These are phyloP conservation scores for Tolypocladium ovalisporum DNA, from an alignment of 2,329 filamentous ascomycete species.

Conservation along the genomic window DNA sequence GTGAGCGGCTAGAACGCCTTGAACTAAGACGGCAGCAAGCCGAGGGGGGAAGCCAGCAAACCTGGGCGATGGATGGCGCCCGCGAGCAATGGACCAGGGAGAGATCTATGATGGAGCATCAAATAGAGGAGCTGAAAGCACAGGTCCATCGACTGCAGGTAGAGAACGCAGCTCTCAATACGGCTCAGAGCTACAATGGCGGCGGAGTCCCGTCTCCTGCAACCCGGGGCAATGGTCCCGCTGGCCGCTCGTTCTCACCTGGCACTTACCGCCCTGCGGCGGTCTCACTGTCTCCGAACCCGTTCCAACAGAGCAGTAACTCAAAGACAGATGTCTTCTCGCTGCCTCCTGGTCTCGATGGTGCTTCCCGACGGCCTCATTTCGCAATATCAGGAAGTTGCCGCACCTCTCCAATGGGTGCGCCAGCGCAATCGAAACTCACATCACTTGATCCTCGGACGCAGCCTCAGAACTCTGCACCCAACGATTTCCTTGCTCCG, in stretches of 20 bases:
- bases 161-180: background rate
- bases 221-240: background rate
- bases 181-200: background rate
- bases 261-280: background rate
- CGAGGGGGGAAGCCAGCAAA: background rate
- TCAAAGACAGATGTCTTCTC: conserved; percentile 11
- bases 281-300: conserved; percentile 7
- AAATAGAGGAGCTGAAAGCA: background rate
- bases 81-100: conserved; percentile 1
- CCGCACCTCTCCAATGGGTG: conserved; percentile 20
- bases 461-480: conserved; percentile 24
- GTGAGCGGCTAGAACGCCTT: background rate
- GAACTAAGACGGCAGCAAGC: background rate
- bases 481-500: conserved; percentile 24
- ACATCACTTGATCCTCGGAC: conserved; percentile 33
- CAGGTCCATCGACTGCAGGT: background rate
- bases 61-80: background rate
- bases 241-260: background rate
- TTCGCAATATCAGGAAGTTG: conserved; percentile 19
- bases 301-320: conserved; percentile 8
- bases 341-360: conserved; percentile 22
- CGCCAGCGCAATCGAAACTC: conserved; percentile 24
- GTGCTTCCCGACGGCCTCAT: conserved; percentile 23
- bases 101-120: background rate
- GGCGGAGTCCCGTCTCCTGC: background rate